Conservation (phyloP, 2,329 filamentous ascomycete genomes). For the Botrytis squamosa region DNA sequence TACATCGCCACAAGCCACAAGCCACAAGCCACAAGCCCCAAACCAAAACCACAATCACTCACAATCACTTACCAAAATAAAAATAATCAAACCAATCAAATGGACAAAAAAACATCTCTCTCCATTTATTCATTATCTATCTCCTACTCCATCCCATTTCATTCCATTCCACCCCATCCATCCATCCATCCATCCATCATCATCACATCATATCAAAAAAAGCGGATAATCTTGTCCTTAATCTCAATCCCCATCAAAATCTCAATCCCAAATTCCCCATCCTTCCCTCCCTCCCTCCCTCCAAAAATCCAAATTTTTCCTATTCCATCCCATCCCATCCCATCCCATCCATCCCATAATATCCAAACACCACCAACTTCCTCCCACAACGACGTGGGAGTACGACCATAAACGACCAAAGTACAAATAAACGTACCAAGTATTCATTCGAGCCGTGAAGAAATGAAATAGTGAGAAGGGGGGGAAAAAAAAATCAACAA, state of each 20-base stretch:
- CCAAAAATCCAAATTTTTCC: background rate
- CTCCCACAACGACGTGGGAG: background rate
- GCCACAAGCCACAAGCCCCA: background rate
- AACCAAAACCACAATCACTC: background rate
- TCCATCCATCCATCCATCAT: background rate
- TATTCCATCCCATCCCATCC: background rate
- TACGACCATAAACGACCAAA: background rate
- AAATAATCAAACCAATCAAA: too few species aligned
- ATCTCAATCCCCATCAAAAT: background rate
- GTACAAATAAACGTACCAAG: background rate
- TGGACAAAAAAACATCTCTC: background rate
- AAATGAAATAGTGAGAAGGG: background rate
- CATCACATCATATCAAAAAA: constrained; percentile 8
- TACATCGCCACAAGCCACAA: background rate
- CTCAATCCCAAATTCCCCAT: background rate
- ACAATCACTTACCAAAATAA: background rate
- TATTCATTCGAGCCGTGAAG: background rate
- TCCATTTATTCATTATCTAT: background rate
- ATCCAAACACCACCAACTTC: constrained; percentile 8
- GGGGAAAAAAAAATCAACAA: background rate
- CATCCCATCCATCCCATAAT: background rate
- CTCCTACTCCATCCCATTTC: too few species aligned
- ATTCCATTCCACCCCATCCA: too few species aligned
- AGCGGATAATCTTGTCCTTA: background rate
- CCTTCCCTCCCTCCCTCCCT: background rate